phyloP scores from a whole-genome alignment of 1,139 yeast genomes.

The Geotrichum restrictum region DNA sequence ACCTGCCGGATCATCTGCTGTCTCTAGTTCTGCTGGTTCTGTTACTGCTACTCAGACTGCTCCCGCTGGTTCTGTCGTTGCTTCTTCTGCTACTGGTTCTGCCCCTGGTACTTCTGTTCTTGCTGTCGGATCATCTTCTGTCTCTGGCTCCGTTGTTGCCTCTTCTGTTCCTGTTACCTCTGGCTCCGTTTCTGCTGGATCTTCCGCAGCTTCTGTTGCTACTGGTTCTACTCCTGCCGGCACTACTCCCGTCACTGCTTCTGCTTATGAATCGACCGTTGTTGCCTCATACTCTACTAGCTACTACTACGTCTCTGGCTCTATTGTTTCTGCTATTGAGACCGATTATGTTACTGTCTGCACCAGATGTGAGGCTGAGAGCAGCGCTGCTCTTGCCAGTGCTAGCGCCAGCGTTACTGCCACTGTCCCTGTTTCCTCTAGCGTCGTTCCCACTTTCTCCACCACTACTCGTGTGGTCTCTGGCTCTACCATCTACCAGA shows the following conservation, averaged over 20 bases:
- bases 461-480: neutral
- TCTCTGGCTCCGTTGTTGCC: too few species aligned
- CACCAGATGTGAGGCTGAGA: constrained; percentile 2
- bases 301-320: constrained; percentile 3
- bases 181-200: too few species aligned
- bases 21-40: too few species aligned
- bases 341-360: constrained; percentile 9
- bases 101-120: too few species aligned
- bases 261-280: neutral
- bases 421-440: neutral
- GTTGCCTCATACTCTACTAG: neutral
- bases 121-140: too few species aligned
- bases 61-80: too few species aligned
- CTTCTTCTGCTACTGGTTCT: too few species aligned
- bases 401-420: neutral
- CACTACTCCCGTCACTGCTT: neutral
- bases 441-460: neutral
- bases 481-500: too few species aligned
- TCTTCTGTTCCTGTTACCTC: neutral
- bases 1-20: too few species aligned
- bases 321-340: constrained; percentile 3
- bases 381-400: neutral
- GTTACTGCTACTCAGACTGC: too few species aligned
- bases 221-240: too few species aligned
- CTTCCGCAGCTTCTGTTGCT: too few species aligned